Evolutionary conservation across 2,329 filamentous ascomycete genomes (phyloP).

Genomic region (Sordariomycetes sp.): DNA sequence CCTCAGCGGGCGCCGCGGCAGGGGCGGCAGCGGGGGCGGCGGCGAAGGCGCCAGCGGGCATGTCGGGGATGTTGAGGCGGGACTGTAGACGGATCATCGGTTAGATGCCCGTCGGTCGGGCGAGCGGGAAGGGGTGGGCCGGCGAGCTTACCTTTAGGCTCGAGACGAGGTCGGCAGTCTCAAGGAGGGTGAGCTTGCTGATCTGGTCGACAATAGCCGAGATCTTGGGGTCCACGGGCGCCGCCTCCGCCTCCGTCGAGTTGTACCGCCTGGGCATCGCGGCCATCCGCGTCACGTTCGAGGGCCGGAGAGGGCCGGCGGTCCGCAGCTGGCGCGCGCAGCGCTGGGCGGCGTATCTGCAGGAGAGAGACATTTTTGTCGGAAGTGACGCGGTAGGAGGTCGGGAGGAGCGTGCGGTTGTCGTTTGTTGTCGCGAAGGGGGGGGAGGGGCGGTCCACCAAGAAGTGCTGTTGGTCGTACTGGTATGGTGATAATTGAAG

Average conservation of each 20-base stretch:
- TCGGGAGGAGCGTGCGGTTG: constrained; percentile 5
- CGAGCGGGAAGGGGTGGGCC: neutral
- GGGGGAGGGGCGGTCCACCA: constrained; percentile 7
- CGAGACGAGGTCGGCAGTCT: constrained; percentile 92
- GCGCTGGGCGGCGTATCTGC: constrained; percentile 49
- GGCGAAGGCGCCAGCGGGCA: constrained; percentile 86
- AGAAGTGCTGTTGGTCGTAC: neutral
- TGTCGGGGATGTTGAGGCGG: constrained; percentile 85
- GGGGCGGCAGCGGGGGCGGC: constrained; percentile 47
- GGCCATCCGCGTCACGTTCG: constrained; percentile 32
- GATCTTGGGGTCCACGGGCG: constrained; percentile 75
- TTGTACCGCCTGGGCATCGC: constrained; percentile 62
- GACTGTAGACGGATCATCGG: constrained; percentile 4
- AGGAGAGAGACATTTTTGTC: constrained; percentile 49
- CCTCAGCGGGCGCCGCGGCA: constrained; percentile 53
- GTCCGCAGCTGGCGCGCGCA: constrained; percentile 45
- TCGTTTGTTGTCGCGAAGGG: constrained; percentile 7
- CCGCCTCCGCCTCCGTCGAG: constrained; percentile 58
- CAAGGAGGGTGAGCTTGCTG: constrained; percentile 90
- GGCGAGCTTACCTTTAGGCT: constrained; percentile 68
- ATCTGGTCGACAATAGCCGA: constrained; percentile 94
- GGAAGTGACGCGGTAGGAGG: constrained; percentile 3
- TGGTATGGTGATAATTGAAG: constrained; percentile 3
- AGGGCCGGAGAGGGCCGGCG: constrained; percentile 28
- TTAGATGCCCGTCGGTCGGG: neutral